Base-by-base conservation (phyloP, 768 basidiomycete species). In the Boletus patriciae region DNA sequence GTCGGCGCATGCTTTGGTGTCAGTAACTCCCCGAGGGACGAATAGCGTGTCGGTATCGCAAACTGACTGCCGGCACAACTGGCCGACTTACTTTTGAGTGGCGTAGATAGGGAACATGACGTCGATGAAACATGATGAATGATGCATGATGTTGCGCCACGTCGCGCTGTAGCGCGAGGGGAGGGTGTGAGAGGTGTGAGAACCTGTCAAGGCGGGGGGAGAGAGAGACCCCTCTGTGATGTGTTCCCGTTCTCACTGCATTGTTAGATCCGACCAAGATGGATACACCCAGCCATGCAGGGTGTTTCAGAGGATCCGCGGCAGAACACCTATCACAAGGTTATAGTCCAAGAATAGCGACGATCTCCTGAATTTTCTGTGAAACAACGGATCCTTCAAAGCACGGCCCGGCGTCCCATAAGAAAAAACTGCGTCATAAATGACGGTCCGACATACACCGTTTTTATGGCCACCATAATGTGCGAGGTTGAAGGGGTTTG, bases 111-210 rank as follows among this genome's bases (percentile, higher is more conserved):
- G 16, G 4, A 40, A 19, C 38, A 85, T 74, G 9, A 85, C 83
- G 44, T 80, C 75, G 34, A 69, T 61, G 62, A 85, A 80, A n/a
- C 1, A 63, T 60, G 25, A 25, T 25, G 4, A n/a, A n/a, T n/a
- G n/a, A n/a, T n/a, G n/a, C n/a, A n/a, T n/a, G 56, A 86, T 85
- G 57, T 85, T 80, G 57, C 68, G 80, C 82, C 82, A 86, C 6
- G 83, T 85, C 49, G 82, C 70, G 16, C 37, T 37, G 37, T 11
- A 13, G 11, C 13, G 33, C 33, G 3, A 33, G 11, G 33, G 33
- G 33, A 33, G 4, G 11, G 33, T 33, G 2, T 12, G 12, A 33
- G 33, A 33, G 11, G 33, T 33, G 2, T 12, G 12, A 33, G 33
- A 33, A 10, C 33, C 16, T 16, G 34, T 36, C 34, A 36, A 36